Evolutionary conservation across 164 flowering plant genomes (phyloP).

Genomic region (Litsea cubeba): DNA sequence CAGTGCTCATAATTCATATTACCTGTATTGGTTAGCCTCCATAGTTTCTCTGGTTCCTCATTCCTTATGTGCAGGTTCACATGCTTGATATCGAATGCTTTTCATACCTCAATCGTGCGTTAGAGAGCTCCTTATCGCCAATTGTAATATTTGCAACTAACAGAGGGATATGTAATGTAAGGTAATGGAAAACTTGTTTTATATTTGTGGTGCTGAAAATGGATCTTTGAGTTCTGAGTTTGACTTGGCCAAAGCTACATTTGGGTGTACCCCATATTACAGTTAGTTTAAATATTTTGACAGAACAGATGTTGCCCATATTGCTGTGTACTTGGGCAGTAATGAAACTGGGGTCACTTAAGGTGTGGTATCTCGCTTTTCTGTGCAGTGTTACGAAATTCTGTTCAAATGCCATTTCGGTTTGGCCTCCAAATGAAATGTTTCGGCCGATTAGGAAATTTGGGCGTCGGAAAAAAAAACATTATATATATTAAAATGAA

Average conservation of each 20-base stretch:
- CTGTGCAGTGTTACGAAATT: no score
- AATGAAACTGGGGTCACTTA: no score
- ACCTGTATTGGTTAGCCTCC: neutral
- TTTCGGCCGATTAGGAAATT: no score
- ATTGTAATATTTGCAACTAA: constrained; percentile 95
- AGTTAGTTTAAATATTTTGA: neutral
- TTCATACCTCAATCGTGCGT: constrained; percentile 88
- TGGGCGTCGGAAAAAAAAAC: no score
- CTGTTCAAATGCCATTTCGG: no score
- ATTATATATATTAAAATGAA: no score
- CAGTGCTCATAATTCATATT: constrained; percentile 8
- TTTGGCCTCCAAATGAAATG: no score
- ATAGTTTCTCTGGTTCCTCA: constrained; percentile 14
- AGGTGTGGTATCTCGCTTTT: no score
- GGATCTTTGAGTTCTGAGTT: neutral
- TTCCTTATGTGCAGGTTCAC: constrained; percentile 64
- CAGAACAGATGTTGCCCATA: no score
- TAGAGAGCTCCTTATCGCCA: constrained; percentile 90
- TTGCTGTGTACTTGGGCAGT: no score
- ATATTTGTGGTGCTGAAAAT: neutral
- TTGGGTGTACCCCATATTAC: neutral
- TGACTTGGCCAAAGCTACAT: neutral
- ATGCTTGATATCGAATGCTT: constrained; percentile 98
- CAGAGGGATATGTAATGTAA: constrained; percentile 88
- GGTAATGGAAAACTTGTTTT: constrained; percentile 32